These are phyloP conservation scores for Aplosporella prunicola DNA, from an alignment of 2,329 filamentous ascomycete genomes.

Conservation along the genomic window DNA sequence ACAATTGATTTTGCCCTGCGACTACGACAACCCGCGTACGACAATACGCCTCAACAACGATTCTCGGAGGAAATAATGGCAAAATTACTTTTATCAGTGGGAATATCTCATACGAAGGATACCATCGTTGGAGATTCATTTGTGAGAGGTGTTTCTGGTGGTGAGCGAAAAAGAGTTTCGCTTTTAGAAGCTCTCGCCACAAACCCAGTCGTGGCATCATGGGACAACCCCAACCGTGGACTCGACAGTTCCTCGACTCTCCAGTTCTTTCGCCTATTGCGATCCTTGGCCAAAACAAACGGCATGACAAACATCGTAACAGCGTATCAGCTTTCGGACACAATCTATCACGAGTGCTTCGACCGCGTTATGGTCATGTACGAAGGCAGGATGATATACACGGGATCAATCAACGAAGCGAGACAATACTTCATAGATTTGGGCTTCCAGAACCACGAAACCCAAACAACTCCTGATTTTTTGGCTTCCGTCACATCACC, in stretches of 20 bases:
- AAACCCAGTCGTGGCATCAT: slow-evolving; percentile 26
- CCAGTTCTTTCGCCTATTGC: slow-evolving; percentile 60
- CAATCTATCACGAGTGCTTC: slow-evolving; percentile 30
- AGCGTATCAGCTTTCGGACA: slow-evolving; percentile 56
- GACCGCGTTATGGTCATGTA: slow-evolving; percentile 33
- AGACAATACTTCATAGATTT: slow-evolving; percentile 57
- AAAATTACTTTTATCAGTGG: slow-evolving; percentile 48
- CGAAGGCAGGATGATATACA: slow-evolving; percentile 42
- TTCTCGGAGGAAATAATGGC: slow-evolving; percentile 56
- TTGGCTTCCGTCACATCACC: slow-evolving; percentile 59
- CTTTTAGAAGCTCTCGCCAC: slow-evolving; percentile 41
- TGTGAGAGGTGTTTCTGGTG: slow-evolving; percentile 50
- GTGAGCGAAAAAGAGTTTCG: slow-evolving; percentile 39
- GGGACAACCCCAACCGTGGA: slow-evolving; percentile 58
- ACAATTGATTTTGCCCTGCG: slow-evolving; percentile 65
- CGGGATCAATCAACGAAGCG: slow-evolving; percentile 51
- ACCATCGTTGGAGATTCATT: slow-evolving; percentile 69
- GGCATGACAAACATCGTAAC: slow-evolving; percentile 57
- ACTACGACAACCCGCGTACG: slow-evolving; percentile 51
- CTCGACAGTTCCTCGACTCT: slow-evolving; percentile 65
- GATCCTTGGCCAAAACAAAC: slow-evolving; percentile 29
- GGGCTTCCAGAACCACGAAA: slow-evolving; percentile 56
- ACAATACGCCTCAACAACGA: slow-evolving; percentile 28
- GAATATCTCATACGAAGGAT: slow-evolving; percentile 59
- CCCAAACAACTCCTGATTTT: slow-evolving; percentile 62